Evolutionary conservation across 441 rosid genomes (phyloP).

Genomic region (Oxalis stricta): DNA sequence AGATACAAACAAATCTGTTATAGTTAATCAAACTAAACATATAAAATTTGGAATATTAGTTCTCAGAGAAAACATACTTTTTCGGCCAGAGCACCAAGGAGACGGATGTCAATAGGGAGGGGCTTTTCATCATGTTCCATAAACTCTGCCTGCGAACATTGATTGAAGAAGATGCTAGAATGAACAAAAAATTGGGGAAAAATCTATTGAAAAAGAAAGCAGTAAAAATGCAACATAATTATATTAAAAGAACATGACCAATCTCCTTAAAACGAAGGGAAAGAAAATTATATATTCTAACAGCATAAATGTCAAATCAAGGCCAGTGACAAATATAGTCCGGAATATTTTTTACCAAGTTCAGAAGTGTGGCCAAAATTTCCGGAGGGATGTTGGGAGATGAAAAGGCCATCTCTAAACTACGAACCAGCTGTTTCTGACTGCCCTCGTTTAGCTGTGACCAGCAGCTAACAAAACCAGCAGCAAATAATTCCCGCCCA

Average conservation of each 20-base stretch:
- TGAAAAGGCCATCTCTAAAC: slow-evolving; percentile 99
- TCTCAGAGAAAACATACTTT: slow-evolving; percentile 40
- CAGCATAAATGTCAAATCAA: neutral
- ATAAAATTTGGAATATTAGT: no score
- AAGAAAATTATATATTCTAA: neutral
- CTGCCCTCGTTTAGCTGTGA: slow-evolving; percentile 77
- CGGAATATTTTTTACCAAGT: slow-evolving; percentile 69
- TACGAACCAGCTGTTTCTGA: slow-evolving; percentile 88
- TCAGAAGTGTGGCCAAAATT: slow-evolving; percentile 93
- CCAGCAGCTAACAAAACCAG: slow-evolving; percentile 99
- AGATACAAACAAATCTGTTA: no score
- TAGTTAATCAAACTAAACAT: no score
- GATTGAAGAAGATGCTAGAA: no score
- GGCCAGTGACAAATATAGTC: neutral
- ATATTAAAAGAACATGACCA: neutral
- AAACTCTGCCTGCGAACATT: slow-evolving; percentile 93
- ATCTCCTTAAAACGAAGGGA: neutral
- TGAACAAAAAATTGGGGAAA: no score
- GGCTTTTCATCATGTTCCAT: slow-evolving; percentile 99
- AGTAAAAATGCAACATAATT: no score
- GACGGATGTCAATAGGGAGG: slow-evolving; percentile 98
- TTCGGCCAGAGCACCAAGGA: slow-evolving; percentile 99
- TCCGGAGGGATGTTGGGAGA: slow-evolving; percentile 98
- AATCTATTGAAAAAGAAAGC: no score
- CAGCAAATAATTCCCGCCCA: slow-evolving; percentile 98